These are phyloP conservation scores for Aspergillus uvarum DNA, from an alignment of 2,329 filamentous ascomycete genomes.

Conservation along the genomic window DNA sequence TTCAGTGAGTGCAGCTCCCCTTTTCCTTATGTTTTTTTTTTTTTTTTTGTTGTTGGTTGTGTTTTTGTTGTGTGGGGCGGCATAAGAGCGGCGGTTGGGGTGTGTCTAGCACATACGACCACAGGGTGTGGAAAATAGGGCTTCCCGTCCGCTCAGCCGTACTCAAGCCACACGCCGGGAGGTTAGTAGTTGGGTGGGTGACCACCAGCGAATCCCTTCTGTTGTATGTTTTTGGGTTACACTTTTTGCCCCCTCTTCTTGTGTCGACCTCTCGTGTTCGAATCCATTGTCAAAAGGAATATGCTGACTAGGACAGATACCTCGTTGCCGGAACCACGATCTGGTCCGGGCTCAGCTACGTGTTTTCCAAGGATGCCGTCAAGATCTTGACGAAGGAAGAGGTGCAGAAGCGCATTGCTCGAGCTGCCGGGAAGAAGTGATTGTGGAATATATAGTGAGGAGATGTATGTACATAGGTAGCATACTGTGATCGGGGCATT, in stretches of 20 bases:
- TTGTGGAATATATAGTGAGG: background rate
- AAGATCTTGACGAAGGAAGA: constrained; percentile 67
- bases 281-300: background rate
- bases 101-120: constrained; percentile 40
- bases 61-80: background rate
- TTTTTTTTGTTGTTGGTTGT: background rate
- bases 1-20: constrained; percentile 39
- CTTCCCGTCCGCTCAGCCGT: constrained; percentile 52
- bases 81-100: constrained; percentile 17
- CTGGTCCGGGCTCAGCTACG: constrained; percentile 91
- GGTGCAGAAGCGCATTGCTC: constrained; percentile 36
- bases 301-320: constrained; percentile 57
- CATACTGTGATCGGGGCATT: background rate
- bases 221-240: constrained; percentile 41
- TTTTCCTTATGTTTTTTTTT: background rate
- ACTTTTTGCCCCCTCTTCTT: constrained; percentile 1
- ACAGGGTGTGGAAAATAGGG: constrained; percentile 50
- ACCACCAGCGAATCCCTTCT: constrained; percentile 50
- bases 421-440: constrained; percentile 31
- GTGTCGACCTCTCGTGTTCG: background rate
- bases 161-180: constrained; percentile 50
- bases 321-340: constrained; percentile 84
- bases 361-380: constrained; percentile 86
- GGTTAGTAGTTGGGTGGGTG: constrained; percentile 52
- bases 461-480: background rate